These are phyloP conservation scores for Amyloporia xantha DNA, from an alignment of 768 basidiomycete genomes.

Conservation along the genomic window DNA sequence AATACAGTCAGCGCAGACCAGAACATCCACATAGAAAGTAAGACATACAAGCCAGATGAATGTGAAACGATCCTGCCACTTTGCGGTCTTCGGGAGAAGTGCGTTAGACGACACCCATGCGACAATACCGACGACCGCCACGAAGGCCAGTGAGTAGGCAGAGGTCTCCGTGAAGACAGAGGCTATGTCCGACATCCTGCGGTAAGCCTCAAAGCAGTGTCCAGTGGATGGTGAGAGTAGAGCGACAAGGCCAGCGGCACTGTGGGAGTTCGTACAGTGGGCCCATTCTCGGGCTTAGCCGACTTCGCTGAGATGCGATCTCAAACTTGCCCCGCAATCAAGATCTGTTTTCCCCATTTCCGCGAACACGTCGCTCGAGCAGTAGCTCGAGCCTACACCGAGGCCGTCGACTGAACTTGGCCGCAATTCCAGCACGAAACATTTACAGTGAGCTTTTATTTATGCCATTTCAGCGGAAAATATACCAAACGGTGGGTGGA, in stretches of 20 bases:
- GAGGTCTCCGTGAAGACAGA: constrained; percentile 54
- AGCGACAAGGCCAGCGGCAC: constrained; percentile 19
- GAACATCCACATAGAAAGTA: not conserved
- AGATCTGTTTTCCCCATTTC: no score
- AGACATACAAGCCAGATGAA: constrained; percentile 72
- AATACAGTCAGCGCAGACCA: not conserved
- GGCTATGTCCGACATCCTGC: not conserved
- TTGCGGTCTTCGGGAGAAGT: constrained; percentile 58
- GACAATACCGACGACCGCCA: constrained; percentile 41
- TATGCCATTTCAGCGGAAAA: no score
- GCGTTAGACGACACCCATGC: constrained; percentile 47
- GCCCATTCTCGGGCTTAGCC: no score
- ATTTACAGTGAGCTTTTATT: no score
- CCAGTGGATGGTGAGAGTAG: constrained; percentile 6
- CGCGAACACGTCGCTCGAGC: no score
- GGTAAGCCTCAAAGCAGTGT: not conserved
- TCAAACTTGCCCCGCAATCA: no score
- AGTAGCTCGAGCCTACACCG: no score
- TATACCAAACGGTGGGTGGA: no score
- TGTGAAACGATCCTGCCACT: constrained; percentile 57
- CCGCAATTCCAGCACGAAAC: no score
- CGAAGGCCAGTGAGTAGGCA: constrained; percentile 54
- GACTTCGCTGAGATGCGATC: no score
- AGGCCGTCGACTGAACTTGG: no score
- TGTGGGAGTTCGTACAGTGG: no score